A percentile compares a stretch with the other conserved stretches of the same genome.
phyloP scores from a whole-genome alignment of 768 basidiomycete species.

The Dacryopinax primogenitus region DNA sequence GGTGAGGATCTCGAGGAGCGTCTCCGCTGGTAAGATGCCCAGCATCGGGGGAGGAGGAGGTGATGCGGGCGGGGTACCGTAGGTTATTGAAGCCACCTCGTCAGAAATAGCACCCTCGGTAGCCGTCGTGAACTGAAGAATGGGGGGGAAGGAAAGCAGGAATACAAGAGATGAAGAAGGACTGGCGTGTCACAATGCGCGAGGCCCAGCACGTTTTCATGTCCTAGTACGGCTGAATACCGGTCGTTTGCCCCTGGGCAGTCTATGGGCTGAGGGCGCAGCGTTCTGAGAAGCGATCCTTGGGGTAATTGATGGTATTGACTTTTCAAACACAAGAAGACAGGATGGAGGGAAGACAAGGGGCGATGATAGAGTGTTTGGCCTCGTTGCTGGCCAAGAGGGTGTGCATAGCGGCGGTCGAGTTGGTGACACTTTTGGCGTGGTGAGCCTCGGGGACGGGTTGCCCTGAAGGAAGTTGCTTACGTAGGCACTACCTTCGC shows the following conservation, averaged over 20 bases:
- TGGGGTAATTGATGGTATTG: neutral
- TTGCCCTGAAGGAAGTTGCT: no score
- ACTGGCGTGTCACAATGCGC: neutral
- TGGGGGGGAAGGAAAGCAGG: no score
- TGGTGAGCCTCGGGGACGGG: no score
- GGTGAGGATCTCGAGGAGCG: constrained; percentile 38
- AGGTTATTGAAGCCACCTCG: neutral
- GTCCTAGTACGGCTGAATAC: neutral
- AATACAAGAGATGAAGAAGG: neutral
- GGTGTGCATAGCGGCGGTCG: neutral
- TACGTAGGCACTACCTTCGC: no score
- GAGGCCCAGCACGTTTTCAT: neutral
- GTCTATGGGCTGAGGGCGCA: neutral
- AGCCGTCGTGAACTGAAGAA: no score
- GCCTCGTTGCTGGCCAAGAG: no score
- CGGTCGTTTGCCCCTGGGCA: neutral
- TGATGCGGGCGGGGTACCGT: neutral
- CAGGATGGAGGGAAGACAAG: neutral
- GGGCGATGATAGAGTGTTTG: neutral
- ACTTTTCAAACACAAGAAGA: no score
- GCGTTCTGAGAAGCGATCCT: neutral
- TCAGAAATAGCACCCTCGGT: neutral
- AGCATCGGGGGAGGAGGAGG: constrained; percentile 25
- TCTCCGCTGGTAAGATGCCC: constrained; percentile 43
- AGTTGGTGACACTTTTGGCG: no score